Evolutionary conservation across 352 stramenopile species (phyloP), one percentile per base, ranked within the genome.

Genomic region (Globisporangium paroecandrum): DNA sequence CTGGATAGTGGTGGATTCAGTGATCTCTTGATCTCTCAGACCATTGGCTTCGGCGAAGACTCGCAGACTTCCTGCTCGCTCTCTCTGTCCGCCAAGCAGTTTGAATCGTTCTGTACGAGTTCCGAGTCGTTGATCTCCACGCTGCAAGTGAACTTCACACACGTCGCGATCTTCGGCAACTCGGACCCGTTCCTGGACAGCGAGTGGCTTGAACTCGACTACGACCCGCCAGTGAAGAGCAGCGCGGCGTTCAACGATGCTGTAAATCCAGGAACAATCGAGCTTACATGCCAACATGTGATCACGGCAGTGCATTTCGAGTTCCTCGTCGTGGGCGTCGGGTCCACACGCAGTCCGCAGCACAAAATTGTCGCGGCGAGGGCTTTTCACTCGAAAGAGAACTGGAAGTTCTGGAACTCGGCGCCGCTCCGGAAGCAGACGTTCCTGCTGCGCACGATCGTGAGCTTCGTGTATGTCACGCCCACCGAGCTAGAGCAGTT

Each of bases 321-420:
- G 67, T 74, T 85, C 58, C 74, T 85, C 49, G 68, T 85, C n/a
- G 76, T 69, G 0, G 47, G 62, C 4, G 71, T 83, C 18, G 74
- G 77, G 0, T 51, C 77, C 0, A 68, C 65, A 1, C 64, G 62
- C 54, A 73, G 74, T 27, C 71, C 76, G 13, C 77, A 85, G 62
- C 65, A 70, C 65, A 85, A 85, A 56, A 77, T 85, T 68, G 49
- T 85, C 43, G 76, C 77, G 1, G 75, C 77, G 0, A 62, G 77
- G 0, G 77, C 71, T 4, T 71, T 55, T 3, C 76, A 85, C 62
- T 71, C 56, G 13, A 74, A 69, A 20, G 72, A 76, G 22, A 69
- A 66, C 55, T 85, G 76, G 77, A 64, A 29, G 6, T 81, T 83
- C 69, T 80, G 76, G 73, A 68, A 63, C 36, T 69, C 71, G 4